Conservation (phyloP, 1,139 yeast genomes). For the Debaryomyces fabryi region DNA sequence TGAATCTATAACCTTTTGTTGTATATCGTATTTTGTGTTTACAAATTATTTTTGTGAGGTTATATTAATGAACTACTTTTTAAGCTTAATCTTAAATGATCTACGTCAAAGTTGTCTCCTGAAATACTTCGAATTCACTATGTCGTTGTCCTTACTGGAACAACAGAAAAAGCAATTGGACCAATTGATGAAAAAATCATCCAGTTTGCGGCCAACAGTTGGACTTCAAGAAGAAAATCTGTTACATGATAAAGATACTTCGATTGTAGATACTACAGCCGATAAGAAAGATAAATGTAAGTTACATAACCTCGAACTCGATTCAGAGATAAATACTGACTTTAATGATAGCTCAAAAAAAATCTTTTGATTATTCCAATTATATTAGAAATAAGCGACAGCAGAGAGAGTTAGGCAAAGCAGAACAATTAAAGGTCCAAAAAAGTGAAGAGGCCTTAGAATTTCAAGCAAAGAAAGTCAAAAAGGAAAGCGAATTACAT, state of each 20-base stretch:
- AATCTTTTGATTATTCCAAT: slow-evolving; percentile 11
- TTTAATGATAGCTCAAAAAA: slow-evolving; percentile 7
- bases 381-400: slow-evolving; percentile 10
- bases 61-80: not conserved
- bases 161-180: slow-evolving; percentile 8
- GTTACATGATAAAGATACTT: not conserved
- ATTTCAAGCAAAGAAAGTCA: slow-evolving; percentile 4
- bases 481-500: slow-evolving; percentile 1
- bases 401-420: not conserved
- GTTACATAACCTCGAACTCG: not conserved
- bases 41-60: slow-evolving; percentile 5
- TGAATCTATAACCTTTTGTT: not conserved
- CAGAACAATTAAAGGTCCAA: not conserved
- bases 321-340: not conserved
- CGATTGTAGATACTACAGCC: not conserved
- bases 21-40: not conserved
- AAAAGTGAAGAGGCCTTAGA: not conserved
- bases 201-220: not conserved
- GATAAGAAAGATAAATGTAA: slow-evolving; percentile 2
- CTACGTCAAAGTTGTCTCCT: not conserved
- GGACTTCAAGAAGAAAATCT: not conserved
- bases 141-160: not conserved
- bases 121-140: not conserved
- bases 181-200: slow-evolving; percentile 8
- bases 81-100: not conserved